A percentile compares a stretch with the other conserved stretches of the same genome.
Evolutionary conservation across 495 filamentous ascomycete species (phyloP).

Genomic region (Peziza echinospora): DNA sequence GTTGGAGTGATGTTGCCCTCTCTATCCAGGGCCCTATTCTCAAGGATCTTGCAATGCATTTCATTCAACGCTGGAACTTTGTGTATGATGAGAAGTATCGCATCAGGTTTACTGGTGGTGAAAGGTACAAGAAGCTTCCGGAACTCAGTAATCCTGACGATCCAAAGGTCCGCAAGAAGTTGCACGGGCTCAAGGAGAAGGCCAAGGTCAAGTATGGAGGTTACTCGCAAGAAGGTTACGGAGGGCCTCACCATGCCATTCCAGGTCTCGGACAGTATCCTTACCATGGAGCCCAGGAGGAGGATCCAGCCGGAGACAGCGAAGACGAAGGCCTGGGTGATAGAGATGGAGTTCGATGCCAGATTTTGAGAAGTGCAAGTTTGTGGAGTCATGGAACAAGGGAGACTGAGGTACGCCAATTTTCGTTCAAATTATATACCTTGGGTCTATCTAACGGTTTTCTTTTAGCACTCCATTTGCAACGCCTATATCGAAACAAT

Average conservation of each 20-base stretch:
- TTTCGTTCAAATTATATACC: background rate
- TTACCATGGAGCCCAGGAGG: conserved; percentile 8
- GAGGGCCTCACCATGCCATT: background rate
- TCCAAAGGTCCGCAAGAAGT: conserved; percentile 9
- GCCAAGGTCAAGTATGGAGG: conserved; percentile 10
- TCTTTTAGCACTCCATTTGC: conserved; percentile 46
- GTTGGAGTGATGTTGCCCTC: conserved; percentile 77
- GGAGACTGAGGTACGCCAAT: conserved; percentile 6
- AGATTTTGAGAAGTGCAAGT: conserved; percentile 36
- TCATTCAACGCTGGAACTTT: conserved; percentile 81
- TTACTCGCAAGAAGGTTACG: background rate
- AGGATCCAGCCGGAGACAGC: conserved; percentile 3
- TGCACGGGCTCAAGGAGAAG: conserved; percentile 10
- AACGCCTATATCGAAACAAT: conserved; percentile 79
- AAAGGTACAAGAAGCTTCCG: conserved; percentile 37
- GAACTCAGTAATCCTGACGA: conserved; percentile 12
- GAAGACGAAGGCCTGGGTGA: conserved; percentile 6
- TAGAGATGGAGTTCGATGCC: conserved; percentile 34
- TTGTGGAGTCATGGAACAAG: conserved; percentile 22
- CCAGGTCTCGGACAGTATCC: background rate
- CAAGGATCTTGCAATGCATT: conserved; percentile 55
- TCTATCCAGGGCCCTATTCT: conserved; percentile 63
- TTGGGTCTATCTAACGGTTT: background rate
- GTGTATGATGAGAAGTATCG: conserved; percentile 71
- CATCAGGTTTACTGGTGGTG: conserved; percentile 29